Base-by-base conservation (phyloP, 352 stramenopile genomes). In the Globisporangium lucens region DNA sequence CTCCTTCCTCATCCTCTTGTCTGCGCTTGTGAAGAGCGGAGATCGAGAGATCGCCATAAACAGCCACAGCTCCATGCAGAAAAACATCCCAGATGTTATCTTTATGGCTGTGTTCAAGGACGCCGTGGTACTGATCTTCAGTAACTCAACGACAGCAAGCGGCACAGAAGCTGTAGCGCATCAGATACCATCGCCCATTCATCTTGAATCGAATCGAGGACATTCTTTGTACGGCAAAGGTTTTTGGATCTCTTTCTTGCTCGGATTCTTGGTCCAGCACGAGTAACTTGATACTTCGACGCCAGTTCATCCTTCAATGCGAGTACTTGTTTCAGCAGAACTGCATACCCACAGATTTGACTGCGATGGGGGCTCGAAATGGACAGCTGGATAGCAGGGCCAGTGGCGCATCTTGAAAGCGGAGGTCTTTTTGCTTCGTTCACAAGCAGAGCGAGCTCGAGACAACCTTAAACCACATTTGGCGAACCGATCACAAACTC, bases 21-120 rank as follows among this genome's bases (percentile, higher is more conserved):
- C 55, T 13, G 29, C 8, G 2, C 7, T 30, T 15, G 46, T 22
- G 30, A 70, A 30, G 36, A 73, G 46, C 29, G 46, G 24, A 0
- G 59, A 61, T n/a, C 22, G 51, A 20, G 29, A 61, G 2, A 66
- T 8, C 13, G 30, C 7, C 6, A 49, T 38, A 7, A 66, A 66
- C 20, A 71, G 38, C 66, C 66, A 71, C 57, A 71, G 15, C 29
- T 71, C 66, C 27, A 67, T 27, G n/a, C 66, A 66, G 9, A 66
- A 53, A n/a, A 67, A 43, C 10, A 35, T 3, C 15, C 66, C 66
- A 10, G 58, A 63, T 41, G 66, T 71, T 13, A 59, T 13, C 56
- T 47, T 61, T 33, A 56, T 15, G 30, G 30, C 12, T 2, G 41
- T 47, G 8, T 20, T 29, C 38, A 57, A 29, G 9, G 52, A n/a